These are phyloP conservation scores for Clarkia xantiana DNA, from an alignment of 345 rosid species.

Conservation along the genomic window DNA sequence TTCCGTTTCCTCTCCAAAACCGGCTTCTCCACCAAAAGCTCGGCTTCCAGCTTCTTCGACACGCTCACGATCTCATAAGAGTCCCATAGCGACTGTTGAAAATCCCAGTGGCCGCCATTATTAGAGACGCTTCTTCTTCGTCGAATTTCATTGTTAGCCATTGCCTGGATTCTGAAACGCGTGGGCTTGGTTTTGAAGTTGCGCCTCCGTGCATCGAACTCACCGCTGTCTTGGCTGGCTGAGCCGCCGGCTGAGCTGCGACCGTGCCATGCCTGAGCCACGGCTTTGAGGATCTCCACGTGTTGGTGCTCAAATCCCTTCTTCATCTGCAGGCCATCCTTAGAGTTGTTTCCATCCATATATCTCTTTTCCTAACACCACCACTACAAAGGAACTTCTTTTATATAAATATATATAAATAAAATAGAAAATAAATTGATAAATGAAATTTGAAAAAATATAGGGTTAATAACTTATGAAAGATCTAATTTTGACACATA, in stretches of 20 bases:
- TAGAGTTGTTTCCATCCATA: too few relatives aligned
- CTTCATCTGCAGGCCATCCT: slow-evolving; percentile 17
- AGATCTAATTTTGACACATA: too few relatives aligned
- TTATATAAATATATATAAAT: too few relatives aligned
- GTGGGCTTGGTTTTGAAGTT: slow-evolving; percentile 37
- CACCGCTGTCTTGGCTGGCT: slow-evolving; percentile 18
- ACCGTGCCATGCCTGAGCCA: slow-evolving; percentile 76
- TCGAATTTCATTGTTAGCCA: slow-evolving; percentile 9
- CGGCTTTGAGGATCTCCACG: slow-evolving; percentile 63
- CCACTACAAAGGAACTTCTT: too few relatives aligned
- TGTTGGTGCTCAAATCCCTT: slow-evolving; percentile 5
- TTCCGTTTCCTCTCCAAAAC: slow-evolving; percentile 13
- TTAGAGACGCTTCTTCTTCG: too few relatives aligned
- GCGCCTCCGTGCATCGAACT: slow-evolving; percentile 33
- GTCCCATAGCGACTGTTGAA: slow-evolving; percentile 57
- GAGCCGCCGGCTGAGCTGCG: slow-evolving; percentile 18
- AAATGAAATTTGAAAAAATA: too few relatives aligned
- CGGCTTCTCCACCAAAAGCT: slow-evolving; percentile 26
- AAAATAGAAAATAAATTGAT: too few relatives aligned
- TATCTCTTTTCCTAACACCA: too few relatives aligned
- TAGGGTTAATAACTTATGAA: too few relatives aligned
- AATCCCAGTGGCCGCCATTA: slow-evolving; percentile 53
- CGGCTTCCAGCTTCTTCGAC: slow-evolving; percentile 44
- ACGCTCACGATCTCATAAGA: slow-evolving; percentile 59
- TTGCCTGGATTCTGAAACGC: slow-evolving; percentile 59